A percentile compares a stretch with the other conserved stretches of the same genome.
phyloP scores from a whole-genome alignment of 140 eudicot species.

The Anethum foeniculum region DNA sequence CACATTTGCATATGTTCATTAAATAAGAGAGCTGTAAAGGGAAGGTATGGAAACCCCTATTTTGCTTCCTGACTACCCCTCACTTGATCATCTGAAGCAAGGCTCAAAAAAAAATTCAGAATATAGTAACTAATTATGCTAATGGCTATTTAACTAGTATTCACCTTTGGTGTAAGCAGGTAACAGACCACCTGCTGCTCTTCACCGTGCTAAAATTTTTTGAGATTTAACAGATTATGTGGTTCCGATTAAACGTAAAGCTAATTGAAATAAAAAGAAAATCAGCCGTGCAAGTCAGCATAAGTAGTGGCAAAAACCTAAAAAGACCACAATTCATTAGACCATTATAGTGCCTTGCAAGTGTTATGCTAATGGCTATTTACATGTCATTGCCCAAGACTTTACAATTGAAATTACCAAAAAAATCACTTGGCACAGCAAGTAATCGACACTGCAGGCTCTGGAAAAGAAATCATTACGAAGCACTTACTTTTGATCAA shows the following conservation, averaged over 20 bases:
- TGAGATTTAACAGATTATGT: not conserved
- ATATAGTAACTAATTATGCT: not conserved
- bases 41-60: not conserved
- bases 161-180: not conserved
- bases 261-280: not conserved
- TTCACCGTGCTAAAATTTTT: not conserved
- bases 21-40: not conserved
- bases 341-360: not conserved
- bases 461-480: not conserved
- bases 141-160: not conserved
- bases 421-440: not conserved
- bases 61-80: not conserved
- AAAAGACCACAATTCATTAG: not conserved
- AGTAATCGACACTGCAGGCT: not conserved
- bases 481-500: constrained; percentile 71
- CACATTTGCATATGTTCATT: not conserved
- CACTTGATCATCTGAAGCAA: not conserved
- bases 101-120: not conserved
- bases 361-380: not conserved
- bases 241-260: not conserved
- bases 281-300: not conserved
- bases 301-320: not conserved
- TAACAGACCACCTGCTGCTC: not conserved
- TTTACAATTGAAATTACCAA: not conserved
- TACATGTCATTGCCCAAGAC: not conserved